Percentiles rank a stretch among this genome's conserved stretches.
Conservation (phyloP, 345 rosid genomes). For the Dimocarpus longan region DNA sequence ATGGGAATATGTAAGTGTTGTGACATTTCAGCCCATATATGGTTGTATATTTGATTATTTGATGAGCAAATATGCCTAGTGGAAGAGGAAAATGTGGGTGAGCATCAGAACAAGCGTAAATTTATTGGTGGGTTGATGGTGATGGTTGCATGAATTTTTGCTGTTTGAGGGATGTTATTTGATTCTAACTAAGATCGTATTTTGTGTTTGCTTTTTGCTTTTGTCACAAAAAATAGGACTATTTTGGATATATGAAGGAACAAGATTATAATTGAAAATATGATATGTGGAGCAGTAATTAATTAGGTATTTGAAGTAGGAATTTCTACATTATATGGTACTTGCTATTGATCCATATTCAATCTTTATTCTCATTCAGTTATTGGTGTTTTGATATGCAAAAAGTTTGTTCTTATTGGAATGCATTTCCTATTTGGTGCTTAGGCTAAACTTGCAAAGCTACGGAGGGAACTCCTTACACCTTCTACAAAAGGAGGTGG, state of each 20-base stretch:
- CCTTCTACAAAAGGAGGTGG: conserved; percentile 91
- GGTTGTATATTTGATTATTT: not conserved
- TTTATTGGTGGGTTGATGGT: not conserved
- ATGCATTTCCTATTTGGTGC: not conserved
- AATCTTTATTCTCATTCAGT: not conserved
- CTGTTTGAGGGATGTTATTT: not conserved
- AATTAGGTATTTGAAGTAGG: not conserved
- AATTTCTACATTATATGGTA: not conserved
- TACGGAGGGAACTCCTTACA: conserved; percentile 87
- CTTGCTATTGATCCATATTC: not conserved
- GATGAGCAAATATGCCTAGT: not conserved
- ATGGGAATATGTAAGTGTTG: not conserved
- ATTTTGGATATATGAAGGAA: not conserved
- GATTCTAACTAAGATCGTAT: not conserved
- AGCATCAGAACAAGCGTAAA: not conserved
- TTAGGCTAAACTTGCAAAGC: conserved; percentile 95
- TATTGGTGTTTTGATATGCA: not conserved
- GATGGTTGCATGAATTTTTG: not conserved
- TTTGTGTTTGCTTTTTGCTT: not conserved
- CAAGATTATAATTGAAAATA: not conserved
- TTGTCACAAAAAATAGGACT: not conserved
- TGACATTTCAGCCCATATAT: not conserved
- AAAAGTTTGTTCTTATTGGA: not conserved
- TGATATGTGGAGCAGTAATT: not conserved
- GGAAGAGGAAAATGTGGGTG: not conserved